Evolutionary conservation across 768 basidiomycete species (phyloP).

Genomic region (Fibroporia radiculosa): DNA sequence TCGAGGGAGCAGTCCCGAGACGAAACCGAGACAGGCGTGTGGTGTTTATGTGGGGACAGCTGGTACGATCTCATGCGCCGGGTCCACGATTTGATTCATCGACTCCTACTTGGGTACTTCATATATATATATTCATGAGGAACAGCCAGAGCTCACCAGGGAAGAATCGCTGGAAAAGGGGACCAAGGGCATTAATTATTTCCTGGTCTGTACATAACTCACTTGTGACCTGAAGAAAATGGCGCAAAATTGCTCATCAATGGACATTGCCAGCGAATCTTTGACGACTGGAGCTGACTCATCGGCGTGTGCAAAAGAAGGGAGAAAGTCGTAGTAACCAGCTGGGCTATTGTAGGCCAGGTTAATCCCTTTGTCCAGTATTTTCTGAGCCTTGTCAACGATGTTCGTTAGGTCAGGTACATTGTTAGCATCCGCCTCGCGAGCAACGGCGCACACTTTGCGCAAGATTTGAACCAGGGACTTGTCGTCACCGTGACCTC

Average conservation of each 20-base stretch:
- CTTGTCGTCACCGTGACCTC: neutral
- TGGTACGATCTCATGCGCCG: neutral
- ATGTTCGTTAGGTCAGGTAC: conserved; percentile 3
- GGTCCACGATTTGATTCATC: conserved; percentile 1
- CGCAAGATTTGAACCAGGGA: conserved; percentile 1
- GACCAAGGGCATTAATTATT: neutral
- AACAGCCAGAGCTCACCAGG: no score
- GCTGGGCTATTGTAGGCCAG: conserved; percentile 8
- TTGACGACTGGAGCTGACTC: conserved; percentile 3
- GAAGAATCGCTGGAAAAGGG: no score
- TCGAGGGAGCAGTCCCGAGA: conserved; percentile 13
- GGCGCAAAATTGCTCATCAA: no score
- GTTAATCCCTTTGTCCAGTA: conserved; percentile 1
- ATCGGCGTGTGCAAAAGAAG: conserved; percentile 11
- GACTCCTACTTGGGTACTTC: neutral
- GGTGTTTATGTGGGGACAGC: conserved; percentile 21
- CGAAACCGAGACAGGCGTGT: conserved; percentile 30
- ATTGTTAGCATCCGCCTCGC: conserved; percentile 2
- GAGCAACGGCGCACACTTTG: conserved; percentile 8
- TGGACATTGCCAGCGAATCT: conserved; percentile 3
- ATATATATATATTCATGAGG: no score
- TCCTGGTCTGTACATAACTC: conserved; percentile 1
- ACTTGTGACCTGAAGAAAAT: no score
- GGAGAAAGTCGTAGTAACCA: conserved; percentile 13
- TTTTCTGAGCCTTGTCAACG: conserved; percentile 2